Evolutionary conservation across 768 basidiomycete genomes (phyloP).

Genomic region (Suillus luteus): DNA sequence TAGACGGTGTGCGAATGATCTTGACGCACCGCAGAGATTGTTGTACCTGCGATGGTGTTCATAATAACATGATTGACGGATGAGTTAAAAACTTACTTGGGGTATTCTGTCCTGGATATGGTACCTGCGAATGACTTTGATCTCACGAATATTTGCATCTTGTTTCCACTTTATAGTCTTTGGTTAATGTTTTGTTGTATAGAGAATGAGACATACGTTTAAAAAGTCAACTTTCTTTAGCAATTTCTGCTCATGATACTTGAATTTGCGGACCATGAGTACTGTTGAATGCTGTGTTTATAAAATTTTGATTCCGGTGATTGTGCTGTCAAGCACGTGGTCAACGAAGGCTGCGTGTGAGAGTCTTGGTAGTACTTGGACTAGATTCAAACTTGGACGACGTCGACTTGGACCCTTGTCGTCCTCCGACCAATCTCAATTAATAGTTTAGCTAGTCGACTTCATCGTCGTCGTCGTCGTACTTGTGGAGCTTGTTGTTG

Average conservation of each 20-base stretch:
- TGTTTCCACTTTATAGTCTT: conserved; percentile 79
- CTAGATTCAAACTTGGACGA: conserved; percentile 17
- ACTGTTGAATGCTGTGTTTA: conserved; percentile 1
- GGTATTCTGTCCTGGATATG: conserved; percentile 94
- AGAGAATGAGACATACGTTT: conserved; percentile 54
- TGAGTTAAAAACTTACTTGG: conserved; percentile 56
- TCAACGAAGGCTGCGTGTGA: conserved; percentile 28
- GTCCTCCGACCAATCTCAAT: conserved; percentile 2
- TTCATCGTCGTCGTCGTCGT: neutral
- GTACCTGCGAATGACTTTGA: conserved; percentile 92
- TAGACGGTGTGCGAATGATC: conserved; percentile 83
- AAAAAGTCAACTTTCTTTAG: conserved; percentile 98
- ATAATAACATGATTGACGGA: conserved; percentile 3
- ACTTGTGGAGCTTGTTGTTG: neutral
- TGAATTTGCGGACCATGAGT: conserved; percentile 87
- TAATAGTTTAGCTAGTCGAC: conserved; percentile 3
- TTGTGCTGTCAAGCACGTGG: conserved; percentile 29
- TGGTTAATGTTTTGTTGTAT: neutral
- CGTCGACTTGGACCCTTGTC: conserved; percentile 11
- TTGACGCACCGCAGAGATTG: conserved; percentile 86
- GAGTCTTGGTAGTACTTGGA: conserved; percentile 8
- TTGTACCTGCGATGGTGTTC: conserved; percentile 66
- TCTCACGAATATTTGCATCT: conserved; percentile 87
- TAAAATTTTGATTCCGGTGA: conserved; percentile 8
- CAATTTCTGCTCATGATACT: conserved; percentile 93